Conservation (phyloP, 345 rosid genomes). For the Abelmoschus esculentus region DNA sequence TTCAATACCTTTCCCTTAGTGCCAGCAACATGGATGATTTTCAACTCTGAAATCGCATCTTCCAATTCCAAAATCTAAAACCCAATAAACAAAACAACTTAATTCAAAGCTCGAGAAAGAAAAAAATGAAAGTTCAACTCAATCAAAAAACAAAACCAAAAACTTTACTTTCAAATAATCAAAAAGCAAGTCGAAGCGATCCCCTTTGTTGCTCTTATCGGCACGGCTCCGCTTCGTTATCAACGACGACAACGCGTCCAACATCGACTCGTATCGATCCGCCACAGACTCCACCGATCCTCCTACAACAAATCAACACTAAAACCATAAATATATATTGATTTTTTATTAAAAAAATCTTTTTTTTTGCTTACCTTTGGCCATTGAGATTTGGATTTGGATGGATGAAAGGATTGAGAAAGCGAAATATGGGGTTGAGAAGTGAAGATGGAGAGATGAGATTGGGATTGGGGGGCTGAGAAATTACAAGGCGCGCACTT, state of each 20-base stretch:
- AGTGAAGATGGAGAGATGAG: background rate
- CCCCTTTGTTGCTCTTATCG: constrained; percentile 58
- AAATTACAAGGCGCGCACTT: background rate
- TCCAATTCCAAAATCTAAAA: constrained; percentile 70
- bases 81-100: background rate
- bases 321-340: background rate
- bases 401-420: background rate
- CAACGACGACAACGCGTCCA: constrained; percentile 81
- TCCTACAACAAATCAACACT: constrained; percentile 2
- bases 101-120: background rate
- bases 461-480: background rate
- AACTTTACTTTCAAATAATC: constrained; percentile 60
- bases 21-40: constrained; percentile 91
- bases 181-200: constrained; percentile 61
- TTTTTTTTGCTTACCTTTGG: too few species aligned
- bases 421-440: background rate
- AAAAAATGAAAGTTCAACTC: background rate
- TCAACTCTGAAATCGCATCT: constrained; percentile 62
- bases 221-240: constrained; percentile 73
- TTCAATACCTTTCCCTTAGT: constrained; percentile 82
- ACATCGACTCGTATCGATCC: constrained; percentile 45
- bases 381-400: too few species aligned
- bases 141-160: background rate
- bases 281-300: constrained; percentile 19
- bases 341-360: too few species aligned